phyloP scores from a whole-genome alignment of 805 yeast species.

The Zygosaccharomyces rouxii region DNA sequence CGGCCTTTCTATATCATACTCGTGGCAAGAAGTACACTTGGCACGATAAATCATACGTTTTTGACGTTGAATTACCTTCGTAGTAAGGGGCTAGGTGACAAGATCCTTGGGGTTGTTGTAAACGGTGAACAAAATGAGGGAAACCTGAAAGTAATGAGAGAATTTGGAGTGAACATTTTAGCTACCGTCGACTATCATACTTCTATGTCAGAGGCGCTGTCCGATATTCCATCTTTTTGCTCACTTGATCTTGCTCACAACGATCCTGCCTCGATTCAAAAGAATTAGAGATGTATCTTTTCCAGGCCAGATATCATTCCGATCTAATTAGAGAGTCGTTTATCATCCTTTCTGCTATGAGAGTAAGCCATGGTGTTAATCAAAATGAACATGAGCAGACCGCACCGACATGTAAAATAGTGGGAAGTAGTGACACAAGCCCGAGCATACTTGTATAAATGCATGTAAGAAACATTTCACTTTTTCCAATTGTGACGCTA shows the following conservation, averaged over 20 bases:
- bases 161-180: constrained; percentile 23
- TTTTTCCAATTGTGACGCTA: neutral
- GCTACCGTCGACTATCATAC: constrained; percentile 36
- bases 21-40: constrained; percentile 31
- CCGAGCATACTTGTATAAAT: no score
- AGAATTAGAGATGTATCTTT: no score
- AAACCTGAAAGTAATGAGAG: constrained; percentile 19
- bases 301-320: no score
- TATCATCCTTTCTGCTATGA: neutral
- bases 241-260: neutral
- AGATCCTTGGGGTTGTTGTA: constrained; percentile 23
- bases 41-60: constrained; percentile 33
- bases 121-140: constrained; percentile 26
- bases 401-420: neutral
- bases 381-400: neutral
- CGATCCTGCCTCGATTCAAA: neutral
- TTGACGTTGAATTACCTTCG: constrained; percentile 27
- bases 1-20: constrained; percentile 24
- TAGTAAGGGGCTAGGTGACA: constrained; percentile 16
- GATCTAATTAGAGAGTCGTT: neutral
- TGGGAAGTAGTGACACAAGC: no score
- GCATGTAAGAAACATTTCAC: no score
- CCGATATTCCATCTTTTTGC: constrained; percentile 7
- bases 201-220: constrained; percentile 6
- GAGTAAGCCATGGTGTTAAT: neutral